Conservation (phyloP, 1,284 basidiomycete genomes). For the Trichosporon inkin region DNA sequence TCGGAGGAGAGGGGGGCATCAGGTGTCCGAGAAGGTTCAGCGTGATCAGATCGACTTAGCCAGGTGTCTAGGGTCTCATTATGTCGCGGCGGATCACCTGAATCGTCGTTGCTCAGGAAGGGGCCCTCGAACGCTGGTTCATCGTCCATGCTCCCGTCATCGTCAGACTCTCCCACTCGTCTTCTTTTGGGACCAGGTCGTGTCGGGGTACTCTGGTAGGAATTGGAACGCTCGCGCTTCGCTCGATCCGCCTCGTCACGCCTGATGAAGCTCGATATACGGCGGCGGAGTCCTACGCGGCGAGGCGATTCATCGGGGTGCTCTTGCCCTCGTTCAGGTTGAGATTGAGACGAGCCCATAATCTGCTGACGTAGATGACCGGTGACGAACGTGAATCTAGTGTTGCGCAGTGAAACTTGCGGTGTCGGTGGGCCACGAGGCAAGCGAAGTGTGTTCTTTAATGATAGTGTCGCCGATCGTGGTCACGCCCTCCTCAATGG, state of each 20-base stretch:
- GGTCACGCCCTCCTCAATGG: background rate
- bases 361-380: background rate
- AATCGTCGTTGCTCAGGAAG: background rate
- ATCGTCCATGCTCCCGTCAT: constrained; percentile 9
- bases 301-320: constrained; percentile 5
- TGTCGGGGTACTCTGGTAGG: constrained; percentile 10
- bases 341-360: constrained; percentile 36
- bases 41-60: background rate
- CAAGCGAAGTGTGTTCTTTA: too few relatives aligned
- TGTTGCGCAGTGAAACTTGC: background rate
- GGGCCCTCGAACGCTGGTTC: background rate
- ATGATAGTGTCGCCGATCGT: background rate
- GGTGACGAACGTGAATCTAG: background rate
- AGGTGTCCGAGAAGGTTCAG: background rate
- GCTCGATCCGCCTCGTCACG: constrained; percentile 1
- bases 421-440: background rate
- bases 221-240: constrained; percentile 22
- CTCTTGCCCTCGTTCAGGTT: constrained; percentile 19
- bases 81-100: background rate
- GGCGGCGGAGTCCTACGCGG: constrained; percentile 7
- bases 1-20: background rate
- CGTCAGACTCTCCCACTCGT: constrained; percentile 11
- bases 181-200: constrained; percentile 15
- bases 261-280: constrained; percentile 13
- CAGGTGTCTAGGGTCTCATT: background rate